Base-by-base conservation (phyloP, 2,329 filamentous ascomycete genomes). In the Monilinia vaccinii-corymbosi region DNA sequence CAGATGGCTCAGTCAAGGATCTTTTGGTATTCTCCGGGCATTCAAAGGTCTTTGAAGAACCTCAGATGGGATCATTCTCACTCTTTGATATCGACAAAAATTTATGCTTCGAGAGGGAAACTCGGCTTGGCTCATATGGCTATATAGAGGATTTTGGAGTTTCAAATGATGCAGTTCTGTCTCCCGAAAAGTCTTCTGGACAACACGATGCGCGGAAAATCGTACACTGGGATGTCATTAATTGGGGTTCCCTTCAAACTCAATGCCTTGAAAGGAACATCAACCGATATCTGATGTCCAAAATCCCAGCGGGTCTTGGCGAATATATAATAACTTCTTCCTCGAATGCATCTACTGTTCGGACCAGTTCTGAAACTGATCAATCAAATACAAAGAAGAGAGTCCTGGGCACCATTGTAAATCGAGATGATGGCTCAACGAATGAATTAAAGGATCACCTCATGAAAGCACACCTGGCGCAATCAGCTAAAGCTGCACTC, bases 241-340 rank as follows among this genome's bases (percentile, higher is more conserved):
- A 83, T 63, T 94, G 89, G 89, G 86, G 86, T 16, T 73, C 80
- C 36, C 75, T 93, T 21, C 88, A 93, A 70, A 76, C 83, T 56
- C 74, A 80, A 32, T 94, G 89, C 68, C 71, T 85, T 1, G 73
- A 80, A 64, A 79, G 76, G 65, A 95, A 95, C 73, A 77, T 80
- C 60, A 80, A 81, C 42, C 82, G 90, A 23, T 60, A 60, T n/a
- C 16, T 32, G 8, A 8, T 23, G n/a, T 59, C 38, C 1, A 25
- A 42, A n/a, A 13, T 3, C 3, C 10, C 23, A n/a, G 6, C 25
- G 3, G 4, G 1, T 8, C 1, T 16, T 11, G 7, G 4, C 18
- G 40, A 16, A 34, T 28, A 56, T n/a, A 32, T 38, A 2, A n/a
- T 23, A 38, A 40, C 9, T 13, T 2, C n/a, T 14, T 10, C 28